These are phyloP conservation scores for Tylopilus sp. DNA, from an alignment of 1,284 basidiomycete genomes.

Conservation along the genomic window DNA sequence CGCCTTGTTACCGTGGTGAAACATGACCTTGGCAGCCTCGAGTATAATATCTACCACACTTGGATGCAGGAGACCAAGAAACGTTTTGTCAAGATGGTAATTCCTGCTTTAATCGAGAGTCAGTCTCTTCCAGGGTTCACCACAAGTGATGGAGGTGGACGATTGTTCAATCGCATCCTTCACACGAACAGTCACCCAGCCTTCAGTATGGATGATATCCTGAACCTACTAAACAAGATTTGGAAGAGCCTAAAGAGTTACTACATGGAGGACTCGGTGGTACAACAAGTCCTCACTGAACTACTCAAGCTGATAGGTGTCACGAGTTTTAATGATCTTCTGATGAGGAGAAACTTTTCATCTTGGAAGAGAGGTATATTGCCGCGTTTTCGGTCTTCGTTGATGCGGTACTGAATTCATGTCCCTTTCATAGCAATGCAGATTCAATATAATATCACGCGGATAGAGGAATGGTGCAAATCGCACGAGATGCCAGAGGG, in stretches of 20 bases:
- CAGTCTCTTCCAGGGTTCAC: slow-evolving; percentile 98
- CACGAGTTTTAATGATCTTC: slow-evolving; percentile 95
- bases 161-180: slow-evolving; percentile 90
- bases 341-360: slow-evolving; percentile 98
- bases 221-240: slow-evolving; percentile 95
- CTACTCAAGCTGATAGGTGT: slow-evolving; percentile 95
- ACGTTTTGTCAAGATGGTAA: slow-evolving; percentile 95
- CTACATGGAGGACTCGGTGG: slow-evolving; percentile 97
- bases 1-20: slow-evolving; percentile 95
- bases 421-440: slow-evolving; percentile 74
- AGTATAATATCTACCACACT: slow-evolving; percentile 99
- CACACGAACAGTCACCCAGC: slow-evolving; percentile 82
- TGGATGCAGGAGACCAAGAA: slow-evolving; percentile 99
- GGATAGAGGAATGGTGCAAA: slow-evolving; percentile 98
- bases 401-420: not conserved
- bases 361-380: slow-evolving; percentile 95
- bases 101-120: slow-evolving; percentile 95
- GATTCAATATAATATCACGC: slow-evolving; percentile 97
- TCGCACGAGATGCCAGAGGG: slow-evolving; percentile 99
- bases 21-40: slow-evolving; percentile 95
- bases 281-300: slow-evolving; percentile 96
- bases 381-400: not conserved
- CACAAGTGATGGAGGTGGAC: slow-evolving; percentile 87
- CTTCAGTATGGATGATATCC: slow-evolving; percentile 98
- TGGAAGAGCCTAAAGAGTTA: slow-evolving; percentile 99